Base-by-base conservation (phyloP, 495 filamentous ascomycete genomes). In the Immersiella caudata region DNA sequence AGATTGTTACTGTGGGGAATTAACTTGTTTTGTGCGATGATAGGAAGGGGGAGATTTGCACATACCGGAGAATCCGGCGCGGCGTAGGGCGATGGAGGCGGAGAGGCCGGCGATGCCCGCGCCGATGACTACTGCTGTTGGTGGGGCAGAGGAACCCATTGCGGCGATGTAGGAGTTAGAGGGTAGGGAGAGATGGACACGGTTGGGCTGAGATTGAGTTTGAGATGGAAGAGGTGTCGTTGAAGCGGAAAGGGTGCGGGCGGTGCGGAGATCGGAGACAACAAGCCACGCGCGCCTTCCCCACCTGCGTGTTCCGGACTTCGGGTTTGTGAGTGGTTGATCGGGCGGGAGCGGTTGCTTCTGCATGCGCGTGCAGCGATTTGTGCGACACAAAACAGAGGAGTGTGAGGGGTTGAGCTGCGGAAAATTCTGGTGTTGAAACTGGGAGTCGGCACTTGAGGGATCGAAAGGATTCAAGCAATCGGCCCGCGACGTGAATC, bases 1-100 rank as follows among this genome's bases (percentile, higher is more conserved):
- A 77, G 26, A 88, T 81, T 64, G 82, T 46, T 21, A 87, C 83
- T n/a, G n/a, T n/a, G n/a, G n/a, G n/a, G n/a, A n/a, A n/a, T n/a
- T n/a, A n/a, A n/a, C n/a, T n/a, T n/a, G n/a, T n/a, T n/a, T n/a
- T n/a, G n/a, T n/a, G n/a, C n/a, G n/a, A n/a, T n/a, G n/a, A n/a
- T n/a, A n/a, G n/a, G n/a, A n/a, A n/a, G n/a, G n/a, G n/a, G n/a
- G n/a, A n/a, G n/a, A n/a, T n/a, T n/a, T n/a, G n/a, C n/a, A n/a
- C n/a, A n/a, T n/a, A n/a, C n/a, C n/a, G 62, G 78, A 63, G 67
- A 84, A 81, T 4, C 85, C 86, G 5, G 77, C 76, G 0, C 76
- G 79, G 22, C 83, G 79, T 27, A 86, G 71, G 1, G 81, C 81
- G 29, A 87, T 80, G 6, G 83, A 81, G 11, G 84, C 75, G 0